phyloP scores from a whole-genome alignment of 1,284 basidiomycete genomes.

The Heterobasidion annosum region DNA sequence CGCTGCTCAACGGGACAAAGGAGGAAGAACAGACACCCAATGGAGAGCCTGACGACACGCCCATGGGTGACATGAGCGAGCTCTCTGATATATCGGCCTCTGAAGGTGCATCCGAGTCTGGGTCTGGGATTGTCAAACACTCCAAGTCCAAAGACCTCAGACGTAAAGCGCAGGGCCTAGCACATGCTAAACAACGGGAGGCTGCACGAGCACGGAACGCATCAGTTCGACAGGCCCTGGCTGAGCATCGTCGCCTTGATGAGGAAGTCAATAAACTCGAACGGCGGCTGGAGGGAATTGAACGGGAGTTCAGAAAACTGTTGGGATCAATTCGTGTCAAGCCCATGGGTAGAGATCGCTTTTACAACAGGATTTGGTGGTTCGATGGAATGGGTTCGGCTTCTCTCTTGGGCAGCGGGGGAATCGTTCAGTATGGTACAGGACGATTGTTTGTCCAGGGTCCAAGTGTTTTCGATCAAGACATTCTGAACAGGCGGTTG shows the following conservation, averaged over 20 bases:
- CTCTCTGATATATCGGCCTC: constrained; percentile 51
- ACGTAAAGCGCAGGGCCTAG: constrained; percentile 34
- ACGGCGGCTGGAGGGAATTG: constrained; percentile 76
- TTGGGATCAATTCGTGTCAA: constrained; percentile 78
- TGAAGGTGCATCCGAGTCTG: constrained; percentile 41
- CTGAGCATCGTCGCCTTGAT: constrained; percentile 74
- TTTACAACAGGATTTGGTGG: constrained; percentile 97
- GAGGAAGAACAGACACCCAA: constrained; percentile 22
- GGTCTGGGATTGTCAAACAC: constrained; percentile 26
- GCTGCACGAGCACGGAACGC: constrained; percentile 65
- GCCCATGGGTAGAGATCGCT: constrained; percentile 87
- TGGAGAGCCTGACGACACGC: constrained; percentile 33
- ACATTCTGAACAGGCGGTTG: constrained; percentile 46
- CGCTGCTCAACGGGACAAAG: constrained; percentile 52
- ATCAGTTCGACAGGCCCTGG: constrained; percentile 58
- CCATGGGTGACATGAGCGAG: constrained; percentile 58
- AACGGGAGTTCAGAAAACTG: constrained; percentile 87
- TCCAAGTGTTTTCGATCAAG: constrained; percentile 69
- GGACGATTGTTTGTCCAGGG: constrained; percentile 90
- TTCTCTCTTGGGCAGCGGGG: constrained; percentile 64
- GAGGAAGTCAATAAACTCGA: constrained; percentile 82
- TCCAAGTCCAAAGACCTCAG: constrained; percentile 14
- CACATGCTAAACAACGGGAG: constrained; percentile 61
- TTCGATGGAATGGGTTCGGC: constrained; percentile 92
- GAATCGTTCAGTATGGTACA: constrained; percentile 76